phyloP scores from a whole-genome alignment of 805 yeast genomes.

The Lachancea sp. region DNA sequence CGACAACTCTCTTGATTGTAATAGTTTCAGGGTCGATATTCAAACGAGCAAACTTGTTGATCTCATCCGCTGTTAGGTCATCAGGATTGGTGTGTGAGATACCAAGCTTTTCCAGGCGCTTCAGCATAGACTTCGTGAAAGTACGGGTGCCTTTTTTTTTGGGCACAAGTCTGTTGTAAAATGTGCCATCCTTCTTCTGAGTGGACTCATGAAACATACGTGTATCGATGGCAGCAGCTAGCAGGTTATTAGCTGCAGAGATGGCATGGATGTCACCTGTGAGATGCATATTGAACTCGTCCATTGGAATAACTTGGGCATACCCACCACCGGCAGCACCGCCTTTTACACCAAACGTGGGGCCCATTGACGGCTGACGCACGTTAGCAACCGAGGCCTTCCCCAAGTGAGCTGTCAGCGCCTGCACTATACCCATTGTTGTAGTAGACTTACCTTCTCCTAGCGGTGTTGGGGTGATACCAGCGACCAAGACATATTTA shows the following conservation, averaged over 20 bases:
- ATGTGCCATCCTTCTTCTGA: constrained; percentile 67
- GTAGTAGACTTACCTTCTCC: constrained; percentile 98
- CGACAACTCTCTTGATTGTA: constrained; percentile 90
- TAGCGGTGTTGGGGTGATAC: constrained; percentile 96
- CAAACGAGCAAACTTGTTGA: constrained; percentile 67
- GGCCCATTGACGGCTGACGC: constrained; percentile 98
- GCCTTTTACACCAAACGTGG: constrained; percentile 97
- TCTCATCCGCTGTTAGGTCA: constrained; percentile 71
- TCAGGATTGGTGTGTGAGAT: constrained; percentile 74
- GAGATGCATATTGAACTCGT: constrained; percentile 93
- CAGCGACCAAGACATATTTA: constrained; percentile 86
- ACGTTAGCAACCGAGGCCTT: constrained; percentile 87
- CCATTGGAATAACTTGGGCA: constrained; percentile 97
- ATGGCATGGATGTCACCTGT: constrained; percentile 98
- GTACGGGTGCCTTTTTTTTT: constrained; percentile 70
- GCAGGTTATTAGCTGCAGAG: constrained; percentile 83
- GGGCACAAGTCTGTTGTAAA: constrained; percentile 83
- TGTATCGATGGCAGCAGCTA: constrained; percentile 95
- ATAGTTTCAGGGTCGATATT: constrained; percentile 87
- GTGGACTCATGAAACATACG: constrained; percentile 93
- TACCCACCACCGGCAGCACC: constrained; percentile 99
- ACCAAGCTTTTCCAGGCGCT: constrained; percentile 74
- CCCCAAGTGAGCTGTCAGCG: constrained; percentile 83
- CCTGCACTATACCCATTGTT: constrained; percentile 94
- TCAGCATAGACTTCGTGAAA: constrained; percentile 73